Percentiles rank a stretch among this genome's conserved stretches.
These are phyloP conservation scores for Polysphondylium violaceum DNA, from an alignment of 78 protist species.

Conservation along the genomic window DNA sequence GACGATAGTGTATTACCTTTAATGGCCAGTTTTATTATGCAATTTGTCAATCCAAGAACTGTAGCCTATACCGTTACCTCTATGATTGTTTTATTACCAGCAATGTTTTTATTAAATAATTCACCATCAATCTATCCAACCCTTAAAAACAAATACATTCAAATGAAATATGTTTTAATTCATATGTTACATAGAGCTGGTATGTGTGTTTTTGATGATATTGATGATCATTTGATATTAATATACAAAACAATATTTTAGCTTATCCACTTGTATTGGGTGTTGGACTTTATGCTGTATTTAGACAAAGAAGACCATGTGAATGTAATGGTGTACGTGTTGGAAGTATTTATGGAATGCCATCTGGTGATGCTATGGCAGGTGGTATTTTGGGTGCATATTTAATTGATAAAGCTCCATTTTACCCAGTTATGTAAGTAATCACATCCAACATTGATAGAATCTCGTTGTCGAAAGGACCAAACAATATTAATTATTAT, in stretches of 20 bases:
- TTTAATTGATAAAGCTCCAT: conserved; percentile 73
- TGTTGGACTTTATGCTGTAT: conserved; percentile 74
- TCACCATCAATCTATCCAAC: conserved; percentile 71
- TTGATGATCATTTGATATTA: no score
- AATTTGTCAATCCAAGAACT: conserved; percentile 77
- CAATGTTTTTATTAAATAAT: conserved; percentile 36
- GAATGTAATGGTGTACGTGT: conserved; percentile 49
- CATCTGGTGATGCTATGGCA: conserved; percentile 81
- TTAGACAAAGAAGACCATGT: conserved; percentile 76
- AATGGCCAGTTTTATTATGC: conserved; percentile 73
- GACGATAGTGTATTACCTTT: conserved; percentile 59
- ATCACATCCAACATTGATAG: not conserved
- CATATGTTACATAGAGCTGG: conserved; percentile 73
- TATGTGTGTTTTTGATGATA: not conserved
- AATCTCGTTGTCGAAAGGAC: not conserved
- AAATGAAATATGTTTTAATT: conserved; percentile 9
- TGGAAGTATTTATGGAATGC: conserved; percentile 73
- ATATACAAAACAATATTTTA: not conserved
- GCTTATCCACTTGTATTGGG: conserved; percentile 74
- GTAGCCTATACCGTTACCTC: conserved; percentile 43
- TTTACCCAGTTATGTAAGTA: conserved; percentile 53
- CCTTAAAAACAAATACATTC: conserved; percentile 45
- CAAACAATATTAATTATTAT: not conserved
- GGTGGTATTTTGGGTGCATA: conserved; percentile 73
- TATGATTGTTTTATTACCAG: conserved; percentile 43